phyloP scores from a whole-genome alignment of 768 basidiomycete genomes.

The Rhodotorula diobovata region DNA sequence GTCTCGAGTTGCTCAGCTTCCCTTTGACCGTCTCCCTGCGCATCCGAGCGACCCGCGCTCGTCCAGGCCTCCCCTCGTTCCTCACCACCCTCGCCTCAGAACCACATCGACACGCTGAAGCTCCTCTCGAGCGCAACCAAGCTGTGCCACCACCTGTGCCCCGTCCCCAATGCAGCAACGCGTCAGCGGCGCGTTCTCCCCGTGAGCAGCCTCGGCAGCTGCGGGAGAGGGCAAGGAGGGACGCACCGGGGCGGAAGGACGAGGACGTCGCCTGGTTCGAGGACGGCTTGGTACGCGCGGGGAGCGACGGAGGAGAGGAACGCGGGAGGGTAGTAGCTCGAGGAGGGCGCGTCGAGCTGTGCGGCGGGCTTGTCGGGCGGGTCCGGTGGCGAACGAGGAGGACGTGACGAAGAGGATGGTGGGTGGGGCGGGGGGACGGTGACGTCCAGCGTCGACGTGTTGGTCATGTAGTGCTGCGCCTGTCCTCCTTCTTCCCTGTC shows the following conservation, averaged over 20 bases:
- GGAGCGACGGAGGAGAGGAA: constrained; percentile 62
- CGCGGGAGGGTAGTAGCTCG: constrained; percentile 28
- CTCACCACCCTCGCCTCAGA: background rate
- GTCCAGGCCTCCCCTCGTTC: no score
- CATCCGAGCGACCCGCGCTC: no score
- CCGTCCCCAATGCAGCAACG: no score
- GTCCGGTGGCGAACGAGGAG: background rate
- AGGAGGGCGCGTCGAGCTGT: no score
- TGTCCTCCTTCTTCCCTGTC: background rate
- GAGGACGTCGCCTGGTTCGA: constrained; percentile 75
- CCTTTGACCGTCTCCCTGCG: no score
- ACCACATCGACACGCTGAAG: constrained; percentile 43
- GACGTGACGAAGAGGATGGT: background rate
- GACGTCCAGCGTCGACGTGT: constrained; percentile 79
- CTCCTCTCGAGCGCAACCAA: constrained; percentile 38
- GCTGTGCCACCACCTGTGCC: constrained; percentile 74
- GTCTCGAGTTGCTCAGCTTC: no score
- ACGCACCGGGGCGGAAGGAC: constrained; percentile 71
- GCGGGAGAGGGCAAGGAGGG: background rate
- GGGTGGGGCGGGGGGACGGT: constrained; percentile 50
- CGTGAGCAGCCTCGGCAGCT: background rate
- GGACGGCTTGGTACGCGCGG: constrained; percentile 58
- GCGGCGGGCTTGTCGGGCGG: background rate
- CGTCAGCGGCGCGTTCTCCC: background rate
- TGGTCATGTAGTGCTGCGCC: constrained; percentile 55